Conservation (phyloP, 257 asterid genomes). For the Orobanche coerulescens region DNA sequence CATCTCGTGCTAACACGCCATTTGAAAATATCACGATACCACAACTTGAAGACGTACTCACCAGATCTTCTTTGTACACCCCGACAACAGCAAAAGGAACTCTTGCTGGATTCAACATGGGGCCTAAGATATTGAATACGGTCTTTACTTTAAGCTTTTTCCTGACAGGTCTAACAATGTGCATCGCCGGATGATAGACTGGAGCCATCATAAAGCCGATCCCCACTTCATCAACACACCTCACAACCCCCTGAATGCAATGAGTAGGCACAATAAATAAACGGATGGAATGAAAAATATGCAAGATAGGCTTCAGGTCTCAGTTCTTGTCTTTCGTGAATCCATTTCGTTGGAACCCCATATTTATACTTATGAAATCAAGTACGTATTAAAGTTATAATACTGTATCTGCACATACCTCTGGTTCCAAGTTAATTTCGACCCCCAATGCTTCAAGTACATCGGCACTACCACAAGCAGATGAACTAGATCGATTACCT, state of each 20-base stretch:
- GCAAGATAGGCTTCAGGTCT: background rate
- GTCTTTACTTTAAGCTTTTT: constrained; percentile 63
- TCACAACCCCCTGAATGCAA: constrained; percentile 41
- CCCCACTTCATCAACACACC: constrained; percentile 54
- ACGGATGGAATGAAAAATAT: background rate
- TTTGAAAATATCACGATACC: background rate
- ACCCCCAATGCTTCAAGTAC: constrained; percentile 84
- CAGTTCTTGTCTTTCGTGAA: background rate
- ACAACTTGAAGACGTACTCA: constrained; percentile 25
- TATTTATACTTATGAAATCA: too few relatives aligned
- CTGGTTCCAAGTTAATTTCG: constrained; percentile 74
- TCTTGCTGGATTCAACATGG: constrained; percentile 63
- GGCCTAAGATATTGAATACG: constrained; percentile 62
- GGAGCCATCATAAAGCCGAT: constrained; percentile 77
- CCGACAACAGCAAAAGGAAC: constrained; percentile 71
- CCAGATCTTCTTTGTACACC: constrained; percentile 51
- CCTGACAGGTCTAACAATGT: constrained; percentile 55
- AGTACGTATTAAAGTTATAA: too few relatives aligned
- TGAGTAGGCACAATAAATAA: background rate
- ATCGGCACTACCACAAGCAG: constrained; percentile 99
- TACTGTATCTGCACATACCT: constrained; percentile 42
- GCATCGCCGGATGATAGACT: constrained; percentile 65
- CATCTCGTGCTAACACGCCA: too few relatives aligned
- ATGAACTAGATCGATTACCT: constrained; percentile 94
- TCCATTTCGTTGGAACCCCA: too few relatives aligned